Percentiles rank a stretch among this genome's conserved stretches.
These are phyloP conservation scores for Solanum hybrid DNA, from an alignment of 305 asterid species.

Conservation along the genomic window DNA sequence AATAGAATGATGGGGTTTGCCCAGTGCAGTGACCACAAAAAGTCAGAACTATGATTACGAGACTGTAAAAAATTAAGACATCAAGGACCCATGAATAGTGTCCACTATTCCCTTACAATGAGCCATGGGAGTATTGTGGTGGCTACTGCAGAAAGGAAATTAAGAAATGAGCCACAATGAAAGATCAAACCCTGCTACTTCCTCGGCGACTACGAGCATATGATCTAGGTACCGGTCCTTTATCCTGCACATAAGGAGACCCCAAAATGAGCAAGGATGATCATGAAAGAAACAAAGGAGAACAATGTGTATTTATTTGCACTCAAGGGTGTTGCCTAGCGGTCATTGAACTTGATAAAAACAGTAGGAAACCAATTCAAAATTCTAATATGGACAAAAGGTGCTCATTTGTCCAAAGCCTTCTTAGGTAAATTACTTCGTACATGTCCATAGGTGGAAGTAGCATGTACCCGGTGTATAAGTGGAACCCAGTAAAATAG, in stretches of 20 bases:
- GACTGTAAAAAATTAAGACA: background rate
- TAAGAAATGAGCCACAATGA: background rate
- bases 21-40: background rate
- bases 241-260: constrained; percentile 27
- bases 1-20: background rate
- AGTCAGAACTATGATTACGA: background rate
- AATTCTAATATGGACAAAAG: background rate
- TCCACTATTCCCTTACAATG: background rate
- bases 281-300: background rate
- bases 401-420: background rate
- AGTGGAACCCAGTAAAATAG: background rate
- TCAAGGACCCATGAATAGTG: background rate
- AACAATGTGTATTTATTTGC: background rate
- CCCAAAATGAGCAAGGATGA: background rate
- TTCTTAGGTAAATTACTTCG: background rate
- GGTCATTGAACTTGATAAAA: background rate
- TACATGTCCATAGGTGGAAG: background rate
- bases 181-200: constrained; percentile 41
- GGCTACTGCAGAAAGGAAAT: background rate
- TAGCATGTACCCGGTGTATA: background rate
- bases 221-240: constrained; percentile 25
- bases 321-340: background rate
- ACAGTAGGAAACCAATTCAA: background rate
- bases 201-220: constrained; percentile 57
- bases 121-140: background rate